Base-by-base conservation (phyloP, 2,329 filamentous ascomycete species). In the Monilinia vaccinii-corymbosi region DNA sequence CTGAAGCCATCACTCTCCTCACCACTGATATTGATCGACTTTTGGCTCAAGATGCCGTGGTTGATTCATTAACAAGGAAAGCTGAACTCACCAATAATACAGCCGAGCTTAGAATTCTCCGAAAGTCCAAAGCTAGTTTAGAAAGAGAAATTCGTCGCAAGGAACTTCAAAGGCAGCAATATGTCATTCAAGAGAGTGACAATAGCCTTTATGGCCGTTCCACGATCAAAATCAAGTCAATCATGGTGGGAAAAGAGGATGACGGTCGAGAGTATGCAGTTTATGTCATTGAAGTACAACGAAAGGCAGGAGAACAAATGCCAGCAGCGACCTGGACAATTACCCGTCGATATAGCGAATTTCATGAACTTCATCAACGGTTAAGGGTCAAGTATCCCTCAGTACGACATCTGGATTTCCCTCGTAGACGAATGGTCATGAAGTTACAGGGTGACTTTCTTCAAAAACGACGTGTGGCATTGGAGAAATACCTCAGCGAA, bases 1-100 rank as follows among this genome's bases (percentile, higher is more conserved):
- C 91, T 0, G 95, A 99, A 75, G 93, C 95, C 11, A 96, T 99
- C 65, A 86, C 89, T 47, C 86, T 83, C 2, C 79, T 99, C n/a
- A 91, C 88, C 0, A 85, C 87, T 53, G 92, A 97, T 65, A 96
- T 99, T 63, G 91, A 97, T 68, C 89, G 91, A 65, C 79, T 99
- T 21, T 81, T 83, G 11, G 85, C 91, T 3, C 94, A 99, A 73
- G 91, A 97, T 67, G 87, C 88, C 1, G 89, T 99, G 21, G 85
- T 99, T 21, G 90, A 97, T 68, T 95, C 93, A 1, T 76, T 99
- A 61, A 94, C 90, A 3, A 85, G 89, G 60, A 99, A 99, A 74
- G 94, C 95, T 0, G 94, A 99, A 72, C 77, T 99, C 56, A 99
- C 94, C 1, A 99, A 99, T 72, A 99, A 99, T 71, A 91, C 88